A percentile compares a stretch with the other conserved stretches of the same genome.
These are phyloP conservation scores for Neurospora sp. DNA, from an alignment of 495 filamentous ascomycete genomes.

Conservation along the genomic window DNA sequence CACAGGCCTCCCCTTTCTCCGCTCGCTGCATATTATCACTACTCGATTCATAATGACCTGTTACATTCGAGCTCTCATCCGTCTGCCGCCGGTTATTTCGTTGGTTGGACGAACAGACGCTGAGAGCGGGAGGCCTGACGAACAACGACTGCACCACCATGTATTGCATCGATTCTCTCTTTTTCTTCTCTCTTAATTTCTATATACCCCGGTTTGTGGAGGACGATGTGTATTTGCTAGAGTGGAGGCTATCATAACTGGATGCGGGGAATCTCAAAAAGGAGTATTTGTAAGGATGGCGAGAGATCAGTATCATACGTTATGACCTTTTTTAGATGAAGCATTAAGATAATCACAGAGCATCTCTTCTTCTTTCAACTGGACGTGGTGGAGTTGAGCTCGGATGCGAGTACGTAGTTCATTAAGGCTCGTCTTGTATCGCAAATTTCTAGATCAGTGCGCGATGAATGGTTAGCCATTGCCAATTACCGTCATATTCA, in stretches of 20 bases:
- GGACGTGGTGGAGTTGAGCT: not conserved
- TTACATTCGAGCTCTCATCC: not conserved
- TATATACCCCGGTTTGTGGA: not conserved
- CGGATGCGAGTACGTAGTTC: not conserved
- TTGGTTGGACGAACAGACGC: not conserved
- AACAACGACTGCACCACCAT: not conserved
- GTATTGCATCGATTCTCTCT: not conserved
- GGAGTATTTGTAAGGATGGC: not conserved
- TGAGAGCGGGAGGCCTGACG: not conserved
- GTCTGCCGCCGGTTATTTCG: not conserved
- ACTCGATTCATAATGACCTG: not conserved
- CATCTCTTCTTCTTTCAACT: not conserved
- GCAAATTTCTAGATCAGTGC: not conserved
- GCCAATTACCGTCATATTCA: not conserved
- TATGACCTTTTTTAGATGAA: slow-evolving; percentile 4
- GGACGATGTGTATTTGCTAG: not conserved
- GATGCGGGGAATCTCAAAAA: not conserved
- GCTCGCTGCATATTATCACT: not conserved
- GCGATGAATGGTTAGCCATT: not conserved
- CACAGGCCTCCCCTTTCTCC: not conserved
- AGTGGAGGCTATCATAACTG: not conserved
- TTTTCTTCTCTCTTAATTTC: not conserved
- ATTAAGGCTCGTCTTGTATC: not conserved
- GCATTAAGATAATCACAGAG: slow-evolving; percentile 9
- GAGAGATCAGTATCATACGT: not conserved